phyloP scores from a whole-genome alignment of 2,329 filamentous ascomycete genomes.

The Lachnellula occidentalis region DNA sequence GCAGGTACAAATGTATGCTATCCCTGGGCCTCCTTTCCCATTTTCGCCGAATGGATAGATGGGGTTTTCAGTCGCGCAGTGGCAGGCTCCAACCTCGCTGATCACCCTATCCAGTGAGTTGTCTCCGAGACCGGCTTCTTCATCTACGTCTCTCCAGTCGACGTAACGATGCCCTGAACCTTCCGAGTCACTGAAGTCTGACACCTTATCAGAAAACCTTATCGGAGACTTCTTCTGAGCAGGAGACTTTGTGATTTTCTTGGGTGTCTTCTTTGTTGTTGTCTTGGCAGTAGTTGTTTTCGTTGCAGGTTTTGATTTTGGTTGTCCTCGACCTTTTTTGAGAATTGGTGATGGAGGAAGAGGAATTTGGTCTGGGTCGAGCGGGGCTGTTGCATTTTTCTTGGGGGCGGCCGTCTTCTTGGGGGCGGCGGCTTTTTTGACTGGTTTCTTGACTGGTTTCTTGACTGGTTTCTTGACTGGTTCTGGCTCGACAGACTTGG shows the following conservation, averaged over 20 bases:
- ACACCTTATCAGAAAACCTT: neutral
- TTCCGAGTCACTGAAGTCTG: neutral
- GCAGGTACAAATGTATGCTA: neutral
- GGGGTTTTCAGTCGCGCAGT: neutral
- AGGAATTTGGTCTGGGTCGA: neutral
- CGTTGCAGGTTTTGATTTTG: neutral
- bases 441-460: too few relatives aligned
- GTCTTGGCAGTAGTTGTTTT: neutral
- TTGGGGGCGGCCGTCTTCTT: neutral
- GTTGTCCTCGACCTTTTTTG: neutral
- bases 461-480: neutral
- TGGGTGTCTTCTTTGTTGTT: neutral
- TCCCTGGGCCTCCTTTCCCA: neutral
- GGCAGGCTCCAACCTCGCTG: neutral
- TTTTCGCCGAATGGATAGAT: neutral
- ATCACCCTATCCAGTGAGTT: neutral
- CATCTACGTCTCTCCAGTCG: neutral
- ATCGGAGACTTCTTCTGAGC: neutral
- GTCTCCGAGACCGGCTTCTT: neutral
- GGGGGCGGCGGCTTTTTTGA: neutral
- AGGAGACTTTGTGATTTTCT: neutral
- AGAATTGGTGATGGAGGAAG: neutral
- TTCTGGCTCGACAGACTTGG: neutral
- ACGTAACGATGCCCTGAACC: neutral
- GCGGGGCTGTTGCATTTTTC: neutral